These are phyloP conservation scores for Leonotis leonurus DNA, from an alignment of 257 asterid genomes.

Conservation along the genomic window DNA sequence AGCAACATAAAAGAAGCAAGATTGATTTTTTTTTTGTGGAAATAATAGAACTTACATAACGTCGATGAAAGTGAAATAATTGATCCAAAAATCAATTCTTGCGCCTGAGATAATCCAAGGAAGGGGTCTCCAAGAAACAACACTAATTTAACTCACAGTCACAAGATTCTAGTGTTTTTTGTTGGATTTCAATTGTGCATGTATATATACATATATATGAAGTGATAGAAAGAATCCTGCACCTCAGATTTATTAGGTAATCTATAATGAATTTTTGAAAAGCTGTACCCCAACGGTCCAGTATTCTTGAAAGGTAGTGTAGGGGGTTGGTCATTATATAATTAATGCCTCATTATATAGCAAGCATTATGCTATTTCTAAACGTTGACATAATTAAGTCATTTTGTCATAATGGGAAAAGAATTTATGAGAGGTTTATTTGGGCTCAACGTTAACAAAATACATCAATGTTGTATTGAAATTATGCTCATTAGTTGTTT, in stretches of 20 bases:
- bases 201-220: background rate
- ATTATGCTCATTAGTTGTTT: background rate
- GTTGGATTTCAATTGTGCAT: constrained; percentile 1
- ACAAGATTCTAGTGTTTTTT: background rate
- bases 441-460: background rate
- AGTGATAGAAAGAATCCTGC: too few relatives aligned
- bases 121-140: background rate
- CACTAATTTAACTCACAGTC: background rate
- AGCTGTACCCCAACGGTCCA: constrained; percentile 19
- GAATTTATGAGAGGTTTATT: background rate
- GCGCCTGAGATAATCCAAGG: background rate
- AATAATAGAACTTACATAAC: constrained; percentile 2
- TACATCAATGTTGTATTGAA: background rate
- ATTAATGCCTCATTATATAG: constrained; percentile 12
- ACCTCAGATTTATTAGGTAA: background rate
- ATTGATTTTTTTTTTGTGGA: background rate
- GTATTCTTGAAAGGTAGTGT: constrained; percentile 14
- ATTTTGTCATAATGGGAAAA: background rate
- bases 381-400: background rate
- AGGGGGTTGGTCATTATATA: constrained; percentile 13
- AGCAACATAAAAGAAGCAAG: background rate
- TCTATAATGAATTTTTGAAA: constrained; percentile 3
- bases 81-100: background rate
- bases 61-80: background rate
- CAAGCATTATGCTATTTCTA: background rate